Evolutionary conservation across 179 eudicot genomes (phyloP).

Genomic region (Spinacia oleracea): DNA sequence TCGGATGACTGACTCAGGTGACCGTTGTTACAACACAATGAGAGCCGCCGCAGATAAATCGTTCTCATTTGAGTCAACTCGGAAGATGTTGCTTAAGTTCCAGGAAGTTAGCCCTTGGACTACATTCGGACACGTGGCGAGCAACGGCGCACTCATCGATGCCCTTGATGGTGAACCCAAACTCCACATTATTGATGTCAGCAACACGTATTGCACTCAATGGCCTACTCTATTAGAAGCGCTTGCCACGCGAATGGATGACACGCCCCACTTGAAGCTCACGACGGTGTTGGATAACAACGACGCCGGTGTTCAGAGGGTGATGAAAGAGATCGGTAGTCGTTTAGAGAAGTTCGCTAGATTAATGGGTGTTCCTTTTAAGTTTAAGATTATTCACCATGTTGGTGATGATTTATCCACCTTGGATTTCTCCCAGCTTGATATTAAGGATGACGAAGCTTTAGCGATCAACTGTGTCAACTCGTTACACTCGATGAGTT

Average conservation of each 20-base stretch:
- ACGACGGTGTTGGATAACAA: conserved; percentile 38
- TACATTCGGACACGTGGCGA: conserved; percentile 52
- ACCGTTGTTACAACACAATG: conserved; percentile 44
- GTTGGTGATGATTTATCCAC: conserved; percentile 39
- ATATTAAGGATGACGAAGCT: conserved; percentile 39
- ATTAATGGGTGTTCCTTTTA: conserved; percentile 52
- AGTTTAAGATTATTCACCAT: conserved; percentile 39
- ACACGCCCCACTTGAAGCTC: conserved; percentile 43
- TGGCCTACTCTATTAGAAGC: conserved; percentile 57
- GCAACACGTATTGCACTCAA: conserved; percentile 48
- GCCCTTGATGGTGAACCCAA: conserved; percentile 66
- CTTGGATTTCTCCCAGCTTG: conserved; percentile 28
- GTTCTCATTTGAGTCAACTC: conserved; percentile 66
- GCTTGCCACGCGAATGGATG: conserved; percentile 48
- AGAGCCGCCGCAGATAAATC: conserved; percentile 57
- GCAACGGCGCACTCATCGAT: conserved; percentile 56
- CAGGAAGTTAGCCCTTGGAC: conserved; percentile 59
- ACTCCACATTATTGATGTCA: conserved; percentile 44
- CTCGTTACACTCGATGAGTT: conserved; percentile 39
- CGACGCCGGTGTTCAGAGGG: conserved; percentile 30
- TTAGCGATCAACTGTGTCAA: conserved; percentile 44
- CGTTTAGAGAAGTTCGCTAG: conserved; percentile 52
- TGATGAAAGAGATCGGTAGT: conserved; percentile 47
- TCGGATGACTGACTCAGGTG: conserved; percentile 79
- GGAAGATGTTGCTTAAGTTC: conserved; percentile 47